Conservation (phyloP, 768 basidiomycete genomes). For the Naematelia aurantialba region DNA sequence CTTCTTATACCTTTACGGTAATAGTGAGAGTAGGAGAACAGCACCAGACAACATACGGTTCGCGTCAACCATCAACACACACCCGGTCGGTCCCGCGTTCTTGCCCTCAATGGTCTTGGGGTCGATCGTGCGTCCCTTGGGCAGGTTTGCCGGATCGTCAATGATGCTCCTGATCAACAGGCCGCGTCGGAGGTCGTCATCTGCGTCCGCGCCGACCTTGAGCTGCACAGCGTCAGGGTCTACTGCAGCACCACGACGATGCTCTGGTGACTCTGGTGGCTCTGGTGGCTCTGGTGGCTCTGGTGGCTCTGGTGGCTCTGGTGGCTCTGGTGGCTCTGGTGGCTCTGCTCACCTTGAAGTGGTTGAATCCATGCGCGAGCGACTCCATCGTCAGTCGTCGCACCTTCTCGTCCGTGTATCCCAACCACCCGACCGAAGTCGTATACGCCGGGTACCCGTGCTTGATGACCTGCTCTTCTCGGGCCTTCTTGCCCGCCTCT, state of each 20-base stretch:
- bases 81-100: conserved; percentile 90
- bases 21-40: too few relatives aligned
- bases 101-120: conserved; percentile 70
- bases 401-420: conserved; percentile 91
- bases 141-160: conserved; percentile 81
- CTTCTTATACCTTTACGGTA: too few relatives aligned
- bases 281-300: too few relatives aligned
- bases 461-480: conserved; percentile 71
- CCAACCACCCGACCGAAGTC: conserved; percentile 89
- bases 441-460: conserved; percentile 86
- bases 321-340: too few relatives aligned
- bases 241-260: not conserved
- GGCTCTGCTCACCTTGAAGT: conserved; percentile 67
- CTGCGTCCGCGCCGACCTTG: conserved; percentile 85
- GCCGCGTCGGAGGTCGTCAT: conserved; percentile 80
- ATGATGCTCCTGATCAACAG: conserved; percentile 89
- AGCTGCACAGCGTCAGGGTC: conserved; percentile 54
- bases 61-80: conserved; percentile 94
- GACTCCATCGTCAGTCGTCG: conserved; percentile 80
- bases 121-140: conserved; percentile 60
- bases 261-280: too few relatives aligned
- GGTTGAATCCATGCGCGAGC: conserved; percentile 82
- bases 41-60: conserved; percentile 60
- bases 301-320: too few relatives aligned
- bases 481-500: conserved; percentile 69